Base-by-base conservation (phyloP, 2,329 filamentous ascomycete genomes). In the Ophiosphaerella korrae region DNA sequence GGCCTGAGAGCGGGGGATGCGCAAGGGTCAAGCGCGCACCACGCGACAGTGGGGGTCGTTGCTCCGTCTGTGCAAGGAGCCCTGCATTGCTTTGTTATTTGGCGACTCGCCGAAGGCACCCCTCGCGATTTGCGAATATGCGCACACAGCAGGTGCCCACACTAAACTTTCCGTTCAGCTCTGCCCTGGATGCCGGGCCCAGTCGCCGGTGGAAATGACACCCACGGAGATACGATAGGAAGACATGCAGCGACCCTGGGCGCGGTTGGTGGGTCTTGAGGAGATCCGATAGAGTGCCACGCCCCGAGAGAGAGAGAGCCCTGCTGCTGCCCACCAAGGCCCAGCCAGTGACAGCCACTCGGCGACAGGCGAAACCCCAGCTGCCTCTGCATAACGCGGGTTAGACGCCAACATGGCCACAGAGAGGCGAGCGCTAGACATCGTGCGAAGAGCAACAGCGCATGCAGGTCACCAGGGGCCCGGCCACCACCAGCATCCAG, bases 381-480 rank as follows among this genome's bases (percentile, higher is more conserved):
- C 35, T 42, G 39, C 44, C 36, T 36, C 49, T 42, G 39, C 26
- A 41, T 31, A 31, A n/a, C 23, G 12, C 42, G 42, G 32, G 42
- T 44, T 26, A 32, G 43, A 45, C 43, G 43, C 43, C 45, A 49
- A 35, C 18, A 31, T 37, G 42, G 29, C 37, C 18, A 48, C 35
- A 47, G 42, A 41, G 48, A n/a, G 49, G 45, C 48, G 41, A 50
- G 43, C 51, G 45, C 52, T 39, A 46, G 51, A 49, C 42, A 45
- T 48, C 42, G 48, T 48, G 49, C 44, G 43, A 44, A 33, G 48
- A 44, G 43, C 32, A 57, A 32, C 46, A 47, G 18, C 29, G 33
- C 48, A 57, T 59, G 53, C 53, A 55, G 32, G 53, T 45, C 50
- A 45, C 50, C 48, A 45, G 53, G 51, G 45, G 37, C 8, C 31